Evolutionary conservation across 495 filamentous ascomycete genomes (phyloP).

Genomic region (Parathielavia hyrcaniae): DNA sequence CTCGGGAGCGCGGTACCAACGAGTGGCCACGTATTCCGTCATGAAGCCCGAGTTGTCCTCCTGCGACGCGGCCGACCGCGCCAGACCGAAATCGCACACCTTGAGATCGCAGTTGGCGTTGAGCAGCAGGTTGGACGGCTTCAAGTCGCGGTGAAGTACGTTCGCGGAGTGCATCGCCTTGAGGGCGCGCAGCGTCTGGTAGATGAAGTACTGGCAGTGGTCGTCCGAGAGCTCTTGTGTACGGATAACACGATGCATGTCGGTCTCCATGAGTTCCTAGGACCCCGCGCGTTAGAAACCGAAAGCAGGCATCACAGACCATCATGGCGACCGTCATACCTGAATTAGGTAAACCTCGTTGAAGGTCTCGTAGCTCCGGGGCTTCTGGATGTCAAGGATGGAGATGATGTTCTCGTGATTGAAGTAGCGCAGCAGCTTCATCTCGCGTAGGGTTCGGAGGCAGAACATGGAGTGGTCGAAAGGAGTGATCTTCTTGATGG

Average conservation of each 20-base stretch:
- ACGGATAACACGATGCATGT: conserved; percentile 99
- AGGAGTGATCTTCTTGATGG: conserved; percentile 99
- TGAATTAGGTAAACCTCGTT: conserved; percentile 99
- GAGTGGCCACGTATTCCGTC: conserved; percentile 99
- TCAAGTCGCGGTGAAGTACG: conserved; percentile 93
- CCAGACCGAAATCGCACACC: conserved; percentile 96
- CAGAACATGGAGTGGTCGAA: conserved; percentile 99
- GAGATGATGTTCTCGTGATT: conserved; percentile 99
- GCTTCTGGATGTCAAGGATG: conserved; percentile 98
- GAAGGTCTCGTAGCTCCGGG: conserved; percentile 89
- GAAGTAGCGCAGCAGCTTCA: conserved; percentile 99
- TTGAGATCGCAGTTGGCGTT: conserved; percentile 99
- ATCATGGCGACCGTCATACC: conserved; percentile 45
- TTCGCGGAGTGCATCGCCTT: conserved; percentile 99
- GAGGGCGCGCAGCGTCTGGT: conserved; percentile 94
- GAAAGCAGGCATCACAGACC: not conserved
- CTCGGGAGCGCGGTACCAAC: conserved; percentile 98
- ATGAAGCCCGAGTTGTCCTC: conserved; percentile 99
- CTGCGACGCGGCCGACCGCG: conserved; percentile 82
- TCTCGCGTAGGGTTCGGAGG: conserved; percentile 91
- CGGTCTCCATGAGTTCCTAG: conserved; percentile 98
- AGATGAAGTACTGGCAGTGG: conserved; percentile 99
- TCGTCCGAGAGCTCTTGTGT: conserved; percentile 98
- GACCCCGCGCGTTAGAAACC: not conserved
- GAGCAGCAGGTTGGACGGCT: conserved; percentile 91